Evolutionary conservation across 768 basidiomycete species (phyloP), one percentile per base, ranked within the genome.

Genomic region (Tulasnella sp.): DNA sequence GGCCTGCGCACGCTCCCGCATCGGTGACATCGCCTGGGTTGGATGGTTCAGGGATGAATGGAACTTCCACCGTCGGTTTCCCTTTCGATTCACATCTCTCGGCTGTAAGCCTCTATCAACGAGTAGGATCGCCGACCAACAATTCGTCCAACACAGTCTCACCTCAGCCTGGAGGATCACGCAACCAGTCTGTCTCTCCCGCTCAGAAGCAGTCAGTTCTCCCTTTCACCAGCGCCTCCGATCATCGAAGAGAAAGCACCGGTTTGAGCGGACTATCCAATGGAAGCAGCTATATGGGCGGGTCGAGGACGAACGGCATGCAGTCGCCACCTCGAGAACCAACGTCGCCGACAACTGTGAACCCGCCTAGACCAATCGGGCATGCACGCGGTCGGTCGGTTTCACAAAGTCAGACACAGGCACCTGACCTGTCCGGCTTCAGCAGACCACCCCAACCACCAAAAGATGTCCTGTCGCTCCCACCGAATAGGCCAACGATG

Each of bases 1-100:
- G 90, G 1, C 86, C 89, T 60, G 82, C 86, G 49, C 81, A 77
- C 53, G 75, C 70, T 2, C 52, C 60, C 1, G 60, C 56, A 4
- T 38, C 34, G 7, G 34, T 38, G 7, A 38, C 34, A 5, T 38
- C 34, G 34, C 34, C 34, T 38, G 34, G 34, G 34, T 38, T 38
- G 34, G 34, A 38, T 15, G 34, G 34, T 15, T 15, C 15, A 15
- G 34, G 34, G 34, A 15, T 24, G 67, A 68, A 30, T 67, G 30
- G 66, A 65, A 10, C 42, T 60, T 22, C 27, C 66, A 15, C 68
- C 68, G 11, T 29, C 54, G 19, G 67, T 53, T 29, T 24, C 24
- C 21, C 51, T 11, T 29, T 24, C 19, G 22, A 31, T 10, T 29
- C 21, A 38, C 34, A 38, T 38, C 34, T 38, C 5, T 38, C 34